Percentiles rank a stretch among this genome's conserved stretches.
phyloP scores from a whole-genome alignment of 495 filamentous ascomycete genomes.

The Zalerion maritima region DNA sequence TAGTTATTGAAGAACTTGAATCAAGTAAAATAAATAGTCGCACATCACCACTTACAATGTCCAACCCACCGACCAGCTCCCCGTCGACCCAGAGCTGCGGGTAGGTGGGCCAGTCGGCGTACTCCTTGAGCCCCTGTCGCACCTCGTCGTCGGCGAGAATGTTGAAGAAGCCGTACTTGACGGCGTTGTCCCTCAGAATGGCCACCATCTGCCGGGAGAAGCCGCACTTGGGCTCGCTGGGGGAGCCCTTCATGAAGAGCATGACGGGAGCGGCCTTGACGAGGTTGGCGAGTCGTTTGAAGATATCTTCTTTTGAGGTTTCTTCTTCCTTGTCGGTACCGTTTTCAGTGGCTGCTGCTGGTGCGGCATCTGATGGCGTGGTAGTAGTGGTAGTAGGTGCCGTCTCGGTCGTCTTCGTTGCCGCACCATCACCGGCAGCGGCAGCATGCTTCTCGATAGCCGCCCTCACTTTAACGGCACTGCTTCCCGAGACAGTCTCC shows the following conservation, averaged over 20 bases:
- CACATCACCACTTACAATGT: conserved; percentile 80
- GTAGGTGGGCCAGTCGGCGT: conserved; percentile 93
- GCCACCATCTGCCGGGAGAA: conserved; percentile 83
- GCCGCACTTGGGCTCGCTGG: conserved; percentile 80
- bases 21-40: conserved; percentile 2
- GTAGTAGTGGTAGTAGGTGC: conserved; percentile 2
- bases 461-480: conserved; percentile 63
- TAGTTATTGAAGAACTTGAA: not conserved
- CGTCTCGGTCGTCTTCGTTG: conserved; percentile 16
- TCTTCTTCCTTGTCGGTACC: conserved; percentile 16
- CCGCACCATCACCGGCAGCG: conserved; percentile 7
- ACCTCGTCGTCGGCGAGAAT: conserved; percentile 97
- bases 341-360: conserved; percentile 9
- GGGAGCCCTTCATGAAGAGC: conserved; percentile 94
- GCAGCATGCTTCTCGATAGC: conserved; percentile 71
- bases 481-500: conserved; percentile 74
- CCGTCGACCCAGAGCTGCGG: conserved; percentile 78
- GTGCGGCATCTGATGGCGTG: conserved; percentile 10
- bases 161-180: conserved; percentile 98
- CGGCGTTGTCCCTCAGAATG: conserved; percentile 68
- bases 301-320: conserved; percentile 61
- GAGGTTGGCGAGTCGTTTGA: conserved; percentile 58
- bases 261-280: conserved; percentile 94
- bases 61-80: conserved; percentile 78
- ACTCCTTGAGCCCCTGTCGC: conserved; percentile 85